Base-by-base conservation (phyloP, 164 flowering plant genomes). In the Aristolochia fimbriata region DNA sequence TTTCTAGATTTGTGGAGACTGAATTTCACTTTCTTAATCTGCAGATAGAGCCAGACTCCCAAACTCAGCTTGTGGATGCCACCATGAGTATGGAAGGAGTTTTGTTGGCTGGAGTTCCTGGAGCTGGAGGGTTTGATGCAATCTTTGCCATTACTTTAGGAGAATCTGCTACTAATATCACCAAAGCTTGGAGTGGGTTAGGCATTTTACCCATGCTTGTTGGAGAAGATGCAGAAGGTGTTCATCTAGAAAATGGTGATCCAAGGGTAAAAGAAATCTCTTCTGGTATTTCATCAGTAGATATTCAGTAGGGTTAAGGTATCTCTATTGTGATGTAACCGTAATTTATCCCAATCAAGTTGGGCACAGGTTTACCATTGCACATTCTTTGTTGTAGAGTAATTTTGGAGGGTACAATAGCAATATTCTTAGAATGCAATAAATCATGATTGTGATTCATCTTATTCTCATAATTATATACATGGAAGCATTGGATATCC, bases 61-160 rank as follows among this genome's bases (percentile, higher is more conserved):
- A 91, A 73, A 87, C 91, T 43, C 75, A 63, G 65, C 96, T 94
- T 65, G 62, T 94, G 73, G 91, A 91, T 70, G 71, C 84, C 47
- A 88, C 99, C 0, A 91, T 88, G 96, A 66, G 76, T 30, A 73
- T 77, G 78, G 89, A 85, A 70, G 99, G 99, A 65, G 91, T 94
- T 61, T 62, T 94, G 68, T 70, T 94, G 67, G 97, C 96, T 55
- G 99, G 99, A 60, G 93, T 94, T 71, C 99, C 99, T 48, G 99
- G 99, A 64, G 99, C 99, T 47, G 99, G 99, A 61, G 99, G 99
- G 0, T 94, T 87, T 63, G 99, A 94, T 70, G 97, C 99, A 17
- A 61, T 91, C 21, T 94, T 90, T 80, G 91, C 97, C n/a, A 74
- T 94, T 51, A 80, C 91, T 5, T 73, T 93, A 21, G 90, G 91